A percentile compares a stretch with the other conserved stretches of the same genome.
Conservation (phyloP, 2,329 filamentous ascomycete species). For the Pyrenochaeta sp. region DNA sequence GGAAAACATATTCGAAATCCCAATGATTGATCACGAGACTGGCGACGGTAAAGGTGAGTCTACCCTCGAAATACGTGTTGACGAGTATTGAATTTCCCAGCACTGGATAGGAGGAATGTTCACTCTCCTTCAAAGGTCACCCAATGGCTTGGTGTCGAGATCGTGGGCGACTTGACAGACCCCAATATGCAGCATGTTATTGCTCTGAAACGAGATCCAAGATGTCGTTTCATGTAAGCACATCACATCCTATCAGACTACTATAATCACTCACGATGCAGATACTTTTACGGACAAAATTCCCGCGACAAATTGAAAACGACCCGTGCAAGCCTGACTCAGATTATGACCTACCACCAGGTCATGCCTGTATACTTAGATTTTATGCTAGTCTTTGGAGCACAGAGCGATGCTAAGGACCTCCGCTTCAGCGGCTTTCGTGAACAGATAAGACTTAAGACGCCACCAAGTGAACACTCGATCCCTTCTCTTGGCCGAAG, state of each 20-base stretch:
- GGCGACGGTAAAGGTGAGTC: conserved; percentile 13
- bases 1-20: conserved; percentile 17
- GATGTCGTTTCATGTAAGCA: conserved; percentile 34
- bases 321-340: conserved; percentile 20
- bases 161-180: not conserved
- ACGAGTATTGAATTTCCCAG: not conserved
- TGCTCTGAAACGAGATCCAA: conserved; percentile 24
- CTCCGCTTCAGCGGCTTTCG: conserved; percentile 50
- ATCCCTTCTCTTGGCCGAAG: conserved; percentile 41
- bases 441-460: conserved; percentile 37
- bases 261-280: conserved; percentile 5
- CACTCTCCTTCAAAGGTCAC: conserved; percentile 15
- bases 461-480: conserved; percentile 9
- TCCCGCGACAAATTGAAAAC: conserved; percentile 24
- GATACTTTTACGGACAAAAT: conserved; percentile 25
- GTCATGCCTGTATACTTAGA: conserved; percentile 54
- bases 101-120: conserved; percentile 15
- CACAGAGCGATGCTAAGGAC: conserved; percentile 38
- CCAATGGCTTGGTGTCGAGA: conserved; percentile 15
- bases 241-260: not conserved
- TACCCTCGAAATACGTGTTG: not conserved
- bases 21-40: conserved; percentile 19
- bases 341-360: conserved; percentile 44
- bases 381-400: conserved; percentile 51
- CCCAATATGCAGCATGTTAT: conserved; percentile 1